Evolutionary conservation across 768 basidiomycete genomes (phyloP).

Genomic region (Antrodiella citrinella): DNA sequence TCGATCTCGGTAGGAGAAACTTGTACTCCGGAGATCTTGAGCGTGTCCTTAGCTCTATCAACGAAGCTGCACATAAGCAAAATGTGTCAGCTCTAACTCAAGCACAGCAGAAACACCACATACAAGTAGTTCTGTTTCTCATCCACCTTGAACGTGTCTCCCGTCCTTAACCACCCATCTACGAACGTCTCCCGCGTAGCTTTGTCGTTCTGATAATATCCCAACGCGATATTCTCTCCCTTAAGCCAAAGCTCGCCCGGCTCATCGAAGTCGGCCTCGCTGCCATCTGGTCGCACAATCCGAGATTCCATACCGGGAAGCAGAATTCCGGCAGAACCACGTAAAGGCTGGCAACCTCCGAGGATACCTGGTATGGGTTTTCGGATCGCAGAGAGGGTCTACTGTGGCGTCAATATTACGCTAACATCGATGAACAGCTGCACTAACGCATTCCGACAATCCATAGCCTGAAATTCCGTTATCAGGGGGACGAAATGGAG

Average conservation of each 20-base stretch:
- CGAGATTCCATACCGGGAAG: conserved; percentile 57
- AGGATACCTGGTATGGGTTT: conserved; percentile 39
- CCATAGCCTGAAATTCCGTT: conserved; percentile 46
- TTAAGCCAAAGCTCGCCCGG: conserved; percentile 59
- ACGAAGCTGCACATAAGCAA: conserved; percentile 41
- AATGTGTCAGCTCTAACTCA: conserved; percentile 1
- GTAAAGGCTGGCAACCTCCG: conserved; percentile 27
- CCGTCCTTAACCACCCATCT: conserved; percentile 65
- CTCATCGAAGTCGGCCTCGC: conserved; percentile 45
- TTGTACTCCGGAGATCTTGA: conserved; percentile 74
- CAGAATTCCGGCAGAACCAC: conserved; percentile 49
- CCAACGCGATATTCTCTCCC: conserved; percentile 47
- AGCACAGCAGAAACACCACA: conserved; percentile 15
- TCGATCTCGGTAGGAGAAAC: conserved; percentile 81
- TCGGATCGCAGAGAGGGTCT: conserved; percentile 49
- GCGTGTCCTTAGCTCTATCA: conserved; percentile 76
- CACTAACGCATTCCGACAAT: conserved; percentile 21
- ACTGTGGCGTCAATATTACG: conserved; percentile 1
- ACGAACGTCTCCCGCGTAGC: conserved; percentile 62
- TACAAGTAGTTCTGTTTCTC: conserved; percentile 60
- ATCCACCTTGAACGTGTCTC: conserved; percentile 61
- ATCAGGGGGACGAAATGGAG: neutral
- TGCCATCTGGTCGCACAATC: conserved; percentile 51
- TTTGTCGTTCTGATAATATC: conserved; percentile 67
- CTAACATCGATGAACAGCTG: neutral